These are phyloP conservation scores for Neonothopanus nambi DNA, from an alignment of 1,284 basidiomycete genomes.

Conservation along the genomic window DNA sequence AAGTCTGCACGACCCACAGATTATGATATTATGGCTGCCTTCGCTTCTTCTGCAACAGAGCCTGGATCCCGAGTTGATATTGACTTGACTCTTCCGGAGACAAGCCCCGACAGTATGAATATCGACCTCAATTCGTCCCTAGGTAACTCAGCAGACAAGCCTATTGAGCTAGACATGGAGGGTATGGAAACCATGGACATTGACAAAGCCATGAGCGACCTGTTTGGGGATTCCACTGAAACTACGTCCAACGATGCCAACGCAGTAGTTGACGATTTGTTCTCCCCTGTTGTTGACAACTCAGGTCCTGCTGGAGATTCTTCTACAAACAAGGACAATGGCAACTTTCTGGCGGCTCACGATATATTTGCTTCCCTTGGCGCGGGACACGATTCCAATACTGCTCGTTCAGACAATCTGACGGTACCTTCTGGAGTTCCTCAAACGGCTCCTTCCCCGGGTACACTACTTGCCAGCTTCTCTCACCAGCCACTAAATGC, in stretches of 20 bases:
- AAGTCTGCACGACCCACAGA: slow-evolving; percentile 66
- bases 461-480: slow-evolving; percentile 39
- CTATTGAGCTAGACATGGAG: slow-evolving; percentile 77
- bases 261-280: slow-evolving; percentile 41
- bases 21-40: slow-evolving; percentile 56
- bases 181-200: slow-evolving; percentile 69
- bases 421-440: slow-evolving; percentile 2
- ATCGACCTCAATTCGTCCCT: slow-evolving; percentile 36
- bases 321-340: slow-evolving; percentile 22
- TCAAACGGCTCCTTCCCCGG: slow-evolving; percentile 34
- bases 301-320: slow-evolving; percentile 22
- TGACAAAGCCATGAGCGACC: slow-evolving; percentile 48
- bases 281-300: slow-evolving; percentile 38
- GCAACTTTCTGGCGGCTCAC: slow-evolving; percentile 26
- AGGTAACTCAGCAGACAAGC: slow-evolving; percentile 72
- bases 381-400: slow-evolving; percentile 18
- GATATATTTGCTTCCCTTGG: slow-evolving; percentile 29
- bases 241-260: slow-evolving; percentile 30
- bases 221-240: slow-evolving; percentile 50
- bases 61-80: slow-evolving; percentile 33
- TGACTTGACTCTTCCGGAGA: slow-evolving; percentile 44
- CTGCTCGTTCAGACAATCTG: slow-evolving; percentile 13
- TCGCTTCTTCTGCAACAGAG: slow-evolving; percentile 38
- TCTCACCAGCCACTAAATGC: slow-evolving; percentile 23
- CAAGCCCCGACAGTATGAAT: slow-evolving; percentile 23